Conservation (phyloP, 225 moss, liverwort and hornwort species). For the Antitrichia curtipendula region DNA sequence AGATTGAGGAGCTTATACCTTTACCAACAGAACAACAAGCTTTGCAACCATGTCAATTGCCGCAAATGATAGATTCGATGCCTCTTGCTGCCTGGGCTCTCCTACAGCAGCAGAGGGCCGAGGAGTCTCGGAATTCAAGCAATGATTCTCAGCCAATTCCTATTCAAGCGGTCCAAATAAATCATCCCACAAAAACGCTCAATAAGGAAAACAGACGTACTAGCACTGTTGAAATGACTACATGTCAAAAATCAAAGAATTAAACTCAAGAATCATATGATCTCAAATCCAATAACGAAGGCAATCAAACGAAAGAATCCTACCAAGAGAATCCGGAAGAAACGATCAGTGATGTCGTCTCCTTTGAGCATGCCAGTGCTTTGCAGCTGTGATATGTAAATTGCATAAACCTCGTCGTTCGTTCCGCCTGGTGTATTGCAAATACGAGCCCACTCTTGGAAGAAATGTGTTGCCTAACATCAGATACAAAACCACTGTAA, state of each 20-base stretch:
- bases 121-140: slow-evolving; percentile 59
- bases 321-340: slow-evolving; percentile 75
- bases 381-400: slow-evolving; percentile 84
- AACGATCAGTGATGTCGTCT: slow-evolving; percentile 84
- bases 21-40: slow-evolving; percentile 79
- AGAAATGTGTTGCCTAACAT: slow-evolving; percentile 51
- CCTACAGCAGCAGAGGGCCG: slow-evolving; percentile 21
- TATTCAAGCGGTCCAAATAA: background rate
- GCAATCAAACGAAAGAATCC: background rate
- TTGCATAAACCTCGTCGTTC: slow-evolving; percentile 75
- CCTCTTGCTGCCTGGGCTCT: slow-evolving; percentile 42
- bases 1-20: slow-evolving; percentile 21
- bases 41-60: slow-evolving; percentile 92
- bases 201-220: background rate
- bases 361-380: slow-evolving; percentile 83
- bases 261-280: background rate
- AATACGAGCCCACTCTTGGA: slow-evolving; percentile 88
- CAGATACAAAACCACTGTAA: background rate
- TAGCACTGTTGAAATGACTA: background rate
- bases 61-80: slow-evolving; percentile 61
- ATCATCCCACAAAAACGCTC: background rate
- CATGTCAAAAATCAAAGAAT: background rate
- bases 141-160: slow-evolving; percentile 78
- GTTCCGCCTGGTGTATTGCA: slow-evolving; percentile 66
- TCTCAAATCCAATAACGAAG: background rate